Conservation (phyloP, 2,329 filamentous ascomycete species). For the Fusarium sp. region DNA sequence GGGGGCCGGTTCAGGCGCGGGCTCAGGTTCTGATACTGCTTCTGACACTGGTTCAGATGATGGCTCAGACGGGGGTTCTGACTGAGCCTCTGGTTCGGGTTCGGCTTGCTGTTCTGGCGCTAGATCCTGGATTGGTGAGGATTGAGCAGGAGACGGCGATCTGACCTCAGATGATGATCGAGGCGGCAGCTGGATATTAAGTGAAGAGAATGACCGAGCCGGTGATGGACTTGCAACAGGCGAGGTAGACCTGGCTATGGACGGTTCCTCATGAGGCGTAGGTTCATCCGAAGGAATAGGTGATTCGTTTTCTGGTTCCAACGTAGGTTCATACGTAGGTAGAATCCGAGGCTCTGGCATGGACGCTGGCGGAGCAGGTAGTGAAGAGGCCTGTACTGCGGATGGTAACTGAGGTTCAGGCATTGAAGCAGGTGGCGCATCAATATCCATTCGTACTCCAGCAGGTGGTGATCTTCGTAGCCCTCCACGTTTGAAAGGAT, state of each 20-base stretch:
- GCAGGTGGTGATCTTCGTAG: conserved; percentile 49
- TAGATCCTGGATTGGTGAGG: neutral
- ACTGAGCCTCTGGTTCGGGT: neutral
- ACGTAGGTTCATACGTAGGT: neutral
- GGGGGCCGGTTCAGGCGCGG: neutral
- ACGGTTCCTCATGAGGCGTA: neutral
- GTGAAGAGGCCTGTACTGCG: conserved; percentile 6
- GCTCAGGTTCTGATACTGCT: neutral
- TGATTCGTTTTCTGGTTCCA: neutral
- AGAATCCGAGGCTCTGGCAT: conserved; percentile 24
- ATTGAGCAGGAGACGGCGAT: neutral
- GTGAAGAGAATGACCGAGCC: conserved; percentile 14
- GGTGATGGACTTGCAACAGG: conserved; percentile 12
- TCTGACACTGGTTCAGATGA: neutral
- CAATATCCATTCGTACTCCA: conserved; percentile 34
- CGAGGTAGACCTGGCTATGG: neutral
- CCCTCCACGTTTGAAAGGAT: conserved; percentile 49
- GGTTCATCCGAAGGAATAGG: neutral
- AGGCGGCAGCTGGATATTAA: conserved; percentile 3
- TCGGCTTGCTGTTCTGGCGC: neutral
- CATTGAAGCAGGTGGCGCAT: conserved; percentile 30
- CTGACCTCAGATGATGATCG: neutral
- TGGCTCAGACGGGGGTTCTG: neutral
- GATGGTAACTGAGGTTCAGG: conserved; percentile 26
- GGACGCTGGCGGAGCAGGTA: conserved; percentile 14